Percentiles rank a stretch among this genome's conserved stretches.
These are phyloP conservation scores for Populus hybrid DNA, from an alignment of 441 rosid genomes.

Conservation along the genomic window DNA sequence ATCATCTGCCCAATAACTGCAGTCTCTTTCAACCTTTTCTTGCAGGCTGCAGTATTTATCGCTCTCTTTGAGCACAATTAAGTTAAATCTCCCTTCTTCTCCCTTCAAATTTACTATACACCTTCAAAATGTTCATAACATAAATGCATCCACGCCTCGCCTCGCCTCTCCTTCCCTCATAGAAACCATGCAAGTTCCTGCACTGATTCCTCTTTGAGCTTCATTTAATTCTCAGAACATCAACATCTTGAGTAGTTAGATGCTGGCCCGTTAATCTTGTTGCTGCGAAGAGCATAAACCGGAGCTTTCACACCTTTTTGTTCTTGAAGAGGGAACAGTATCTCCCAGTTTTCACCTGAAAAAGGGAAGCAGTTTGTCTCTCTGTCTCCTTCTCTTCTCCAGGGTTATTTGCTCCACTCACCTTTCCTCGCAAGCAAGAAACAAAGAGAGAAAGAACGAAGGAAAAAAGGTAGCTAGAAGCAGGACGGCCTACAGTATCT, in stretches of 20 bases:
- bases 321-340: neutral
- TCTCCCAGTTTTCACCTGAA: neutral
- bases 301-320: neutral
- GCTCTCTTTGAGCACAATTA: neutral
- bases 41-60: conserved; percentile 6
- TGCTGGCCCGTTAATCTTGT: neutral
- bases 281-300: neutral
- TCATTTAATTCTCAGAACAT: neutral
- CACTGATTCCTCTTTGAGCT: conserved; percentile 4
- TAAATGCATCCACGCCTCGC: neutral
- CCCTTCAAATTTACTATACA: neutral
- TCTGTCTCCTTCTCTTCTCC: neutral
- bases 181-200: conserved; percentile 30
- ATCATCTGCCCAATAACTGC: conserved; percentile 24
- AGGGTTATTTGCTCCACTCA: conserved; percentile 8
- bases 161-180: neutral
- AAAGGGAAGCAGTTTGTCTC: neutral
- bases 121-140: neutral
- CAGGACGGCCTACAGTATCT: conserved; percentile 1
- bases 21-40: conserved; percentile 10
- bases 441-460: neutral
- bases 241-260: neutral
- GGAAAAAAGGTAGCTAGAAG: neutral
- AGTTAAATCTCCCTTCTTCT: neutral
- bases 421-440: neutral